phyloP scores from a whole-genome alignment of 2,329 filamentous ascomycete genomes.

The Sporothrix variecibatus region DNA sequence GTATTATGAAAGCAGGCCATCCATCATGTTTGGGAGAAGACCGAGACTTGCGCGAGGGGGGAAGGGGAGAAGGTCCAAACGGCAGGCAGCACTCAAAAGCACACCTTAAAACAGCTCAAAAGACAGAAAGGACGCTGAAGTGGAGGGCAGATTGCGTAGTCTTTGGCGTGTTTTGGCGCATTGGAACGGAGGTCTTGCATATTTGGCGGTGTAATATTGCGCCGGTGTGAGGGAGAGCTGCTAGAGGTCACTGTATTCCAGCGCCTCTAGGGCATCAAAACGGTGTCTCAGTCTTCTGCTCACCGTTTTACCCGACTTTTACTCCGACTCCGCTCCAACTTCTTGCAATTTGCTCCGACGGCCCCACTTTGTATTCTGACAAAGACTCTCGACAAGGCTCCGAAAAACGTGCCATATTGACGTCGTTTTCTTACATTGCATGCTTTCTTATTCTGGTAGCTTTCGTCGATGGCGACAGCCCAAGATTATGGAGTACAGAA shows the following conservation, averaged over 20 bases:
- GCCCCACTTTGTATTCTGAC: background rate
- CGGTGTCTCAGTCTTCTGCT: background rate
- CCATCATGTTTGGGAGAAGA: background rate
- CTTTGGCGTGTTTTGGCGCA: background rate
- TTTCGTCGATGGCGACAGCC: background rate
- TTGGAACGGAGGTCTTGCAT: background rate
- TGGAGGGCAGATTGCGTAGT: background rate
- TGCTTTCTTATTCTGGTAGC: background rate
- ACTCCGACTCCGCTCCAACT: conserved; percentile 3
- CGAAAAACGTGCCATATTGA: background rate
- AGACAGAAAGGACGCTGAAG: background rate
- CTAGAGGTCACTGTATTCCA: background rate
- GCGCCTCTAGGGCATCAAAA: background rate
- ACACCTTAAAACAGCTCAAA: background rate
- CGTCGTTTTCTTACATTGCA: background rate
- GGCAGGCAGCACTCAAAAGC: background rate
- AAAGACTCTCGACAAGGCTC: background rate
- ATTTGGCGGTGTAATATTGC: conserved; percentile 2
- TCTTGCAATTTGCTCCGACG: background rate
- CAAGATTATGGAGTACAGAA: background rate
- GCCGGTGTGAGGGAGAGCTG: background rate
- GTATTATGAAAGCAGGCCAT: background rate
- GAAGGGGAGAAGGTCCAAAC: background rate
- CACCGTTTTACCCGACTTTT: background rate
- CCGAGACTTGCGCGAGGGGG: background rate